A percentile compares a stretch with the other conserved stretches of the same genome.
Conservation (phyloP, 495 filamentous ascomycete genomes). For the Astrocystis sublimbata region DNA sequence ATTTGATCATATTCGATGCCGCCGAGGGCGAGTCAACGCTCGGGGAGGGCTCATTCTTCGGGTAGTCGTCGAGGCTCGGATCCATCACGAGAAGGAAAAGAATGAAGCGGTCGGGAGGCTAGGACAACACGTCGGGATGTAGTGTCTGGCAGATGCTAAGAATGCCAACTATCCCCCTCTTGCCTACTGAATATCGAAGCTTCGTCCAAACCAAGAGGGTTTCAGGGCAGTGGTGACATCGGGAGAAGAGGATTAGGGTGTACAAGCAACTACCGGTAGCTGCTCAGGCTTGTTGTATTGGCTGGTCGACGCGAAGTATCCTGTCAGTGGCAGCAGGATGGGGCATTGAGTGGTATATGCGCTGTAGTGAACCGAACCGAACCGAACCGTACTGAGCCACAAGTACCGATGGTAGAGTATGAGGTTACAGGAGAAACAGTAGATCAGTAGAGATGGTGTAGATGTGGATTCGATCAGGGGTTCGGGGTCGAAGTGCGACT, state of each 20-base stretch:
- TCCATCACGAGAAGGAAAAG: conserved; percentile 26
- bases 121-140: conserved; percentile 5
- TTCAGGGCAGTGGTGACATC: conserved; percentile 8
- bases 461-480: conserved; percentile 18
- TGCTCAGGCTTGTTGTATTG: background rate
- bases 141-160: conserved; percentile 3
- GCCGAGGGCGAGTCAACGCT: conserved; percentile 11
- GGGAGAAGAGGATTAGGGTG: background rate
- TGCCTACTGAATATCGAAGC: conserved; percentile 10
- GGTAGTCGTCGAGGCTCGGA: conserved; percentile 22
- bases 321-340: background rate
- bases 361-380: conserved; percentile 2
- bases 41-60: conserved; percentile 27
- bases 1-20: conserved; percentile 23
- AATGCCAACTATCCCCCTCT: conserved; percentile 18
- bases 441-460: conserved; percentile 7
- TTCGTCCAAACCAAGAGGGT: conserved; percentile 13
- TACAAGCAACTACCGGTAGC: background rate
- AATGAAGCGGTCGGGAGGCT: conserved; percentile 3
- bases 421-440: conserved; percentile 4
- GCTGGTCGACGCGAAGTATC: conserved; percentile 2
- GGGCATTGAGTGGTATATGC: background rate
- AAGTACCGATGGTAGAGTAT: too few relatives aligned
- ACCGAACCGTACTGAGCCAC: too few relatives aligned
- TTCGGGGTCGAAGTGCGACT: conserved; percentile 3